These are phyloP conservation scores for Phytophthora foliorum DNA, from an alignment of 352 stramenopile species.

Conservation along the genomic window DNA sequence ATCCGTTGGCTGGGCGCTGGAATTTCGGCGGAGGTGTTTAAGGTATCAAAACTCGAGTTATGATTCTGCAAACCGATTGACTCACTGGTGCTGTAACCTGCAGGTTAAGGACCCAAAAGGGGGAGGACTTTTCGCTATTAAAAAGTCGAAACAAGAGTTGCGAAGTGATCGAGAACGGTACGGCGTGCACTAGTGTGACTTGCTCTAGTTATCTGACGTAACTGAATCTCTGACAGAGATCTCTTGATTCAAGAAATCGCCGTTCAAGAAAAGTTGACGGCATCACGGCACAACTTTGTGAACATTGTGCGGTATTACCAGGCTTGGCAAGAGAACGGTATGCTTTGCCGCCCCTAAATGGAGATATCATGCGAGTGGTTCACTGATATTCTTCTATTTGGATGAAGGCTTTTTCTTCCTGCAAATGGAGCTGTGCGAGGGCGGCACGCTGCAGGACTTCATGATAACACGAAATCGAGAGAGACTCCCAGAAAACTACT, in stretches of 20 bases:
- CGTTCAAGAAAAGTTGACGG: constrained; percentile 54
- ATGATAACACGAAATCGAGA: constrained; percentile 40
- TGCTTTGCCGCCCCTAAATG: not conserved
- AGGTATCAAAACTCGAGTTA: constrained; percentile 43
- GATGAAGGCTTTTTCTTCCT: constrained; percentile 90
- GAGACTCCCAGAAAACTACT: constrained; percentile 56
- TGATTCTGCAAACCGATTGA: constrained; percentile 2
- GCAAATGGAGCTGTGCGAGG: constrained; percentile 94
- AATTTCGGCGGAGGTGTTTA: constrained; percentile 77
- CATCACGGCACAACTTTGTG: constrained; percentile 54
- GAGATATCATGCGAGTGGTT: not conserved
- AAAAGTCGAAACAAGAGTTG: constrained; percentile 84
- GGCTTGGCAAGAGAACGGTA: constrained; percentile 94
- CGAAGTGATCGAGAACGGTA: constrained; percentile 83
- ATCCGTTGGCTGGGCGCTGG: constrained; percentile 73
- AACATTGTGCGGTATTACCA: constrained; percentile 96
- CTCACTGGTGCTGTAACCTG: constrained; percentile 3
- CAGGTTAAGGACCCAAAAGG: constrained; percentile 53
- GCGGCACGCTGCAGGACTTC: constrained; percentile 88
- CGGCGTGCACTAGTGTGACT: not conserved
- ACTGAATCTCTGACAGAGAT: constrained; percentile 44
- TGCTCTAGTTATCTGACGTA: not conserved
- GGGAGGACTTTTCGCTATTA: constrained; percentile 70
- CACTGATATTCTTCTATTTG: not conserved
- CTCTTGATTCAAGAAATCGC: constrained; percentile 73